Evolutionary conservation across 2,329 filamentous ascomycete genomes (phyloP), one percentile per base, ranked within the genome.

Genomic region (Fusarium nurragi): DNA sequence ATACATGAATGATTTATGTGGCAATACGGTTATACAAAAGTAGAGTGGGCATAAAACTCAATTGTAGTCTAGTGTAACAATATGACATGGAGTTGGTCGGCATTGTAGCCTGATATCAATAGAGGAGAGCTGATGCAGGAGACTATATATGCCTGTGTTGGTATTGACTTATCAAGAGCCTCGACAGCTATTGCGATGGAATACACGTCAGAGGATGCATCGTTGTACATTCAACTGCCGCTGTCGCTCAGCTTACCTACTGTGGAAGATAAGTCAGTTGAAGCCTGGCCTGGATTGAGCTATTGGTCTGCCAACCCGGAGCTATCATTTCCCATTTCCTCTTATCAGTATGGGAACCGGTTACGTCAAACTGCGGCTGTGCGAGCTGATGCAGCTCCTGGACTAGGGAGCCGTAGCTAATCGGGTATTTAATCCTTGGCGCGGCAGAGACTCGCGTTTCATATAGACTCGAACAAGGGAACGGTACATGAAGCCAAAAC

Each of bases 1-100:
- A 28, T 28, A 34, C 45, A n/a, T 65, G 39, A 50, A 67, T 50
- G 55, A 61, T 60, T 47, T 51, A 48, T 39, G 30, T 39, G 50
- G n/a, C 6, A 54, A 37, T 40, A 38, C 21, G 38, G 45, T 54
- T 37, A 39, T 45, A 46, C 16, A 52, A 57, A 34, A 56, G 37
- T 52, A 22, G 30, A 21, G 25, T 22, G 19, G 30, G 38, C 19
- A 21, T 4, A 30, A 58, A 41, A 26, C 23, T 43, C 48, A 39
- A 64, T 39, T 67, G 64, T 67, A 60, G 23, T 60, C 30, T 60
- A 64, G 46, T 64, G 41, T 64, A 64, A 49, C 19, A 37, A 23
- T 40, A 62, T 32, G n/a, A 21, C 26, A 34, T 61, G 6, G n/a
- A 19, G 4, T 22, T 13, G 9, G 4, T 21, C 28, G 18, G 13